Evolutionary conservation across 139 green algal genomes (phyloP).

Genomic region (Auxenochlorella pyrenoidosa): DNA sequence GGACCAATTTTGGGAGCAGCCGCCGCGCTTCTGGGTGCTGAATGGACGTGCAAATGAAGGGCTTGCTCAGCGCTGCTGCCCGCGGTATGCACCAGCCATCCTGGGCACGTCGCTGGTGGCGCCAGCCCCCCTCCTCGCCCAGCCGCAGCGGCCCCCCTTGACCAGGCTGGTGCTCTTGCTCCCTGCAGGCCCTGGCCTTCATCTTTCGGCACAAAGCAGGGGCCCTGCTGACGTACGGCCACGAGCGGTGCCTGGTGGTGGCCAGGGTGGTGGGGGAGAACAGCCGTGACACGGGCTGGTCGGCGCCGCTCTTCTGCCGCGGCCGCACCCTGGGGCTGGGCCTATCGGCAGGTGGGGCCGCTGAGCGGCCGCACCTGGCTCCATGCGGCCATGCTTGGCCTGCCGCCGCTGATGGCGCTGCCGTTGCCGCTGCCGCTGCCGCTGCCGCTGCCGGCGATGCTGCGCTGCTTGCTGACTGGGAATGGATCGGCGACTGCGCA

Average conservation of each 20-base stretch:
- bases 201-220: not conserved
- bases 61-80: not conserved
- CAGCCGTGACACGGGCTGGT: not conserved
- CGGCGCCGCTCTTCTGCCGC: not conserved
- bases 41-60: too few relatives aligned
- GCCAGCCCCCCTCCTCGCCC: too few relatives aligned
- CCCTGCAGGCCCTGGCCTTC: not conserved
- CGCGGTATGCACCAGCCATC: not conserved
- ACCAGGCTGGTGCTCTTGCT: too few relatives aligned
- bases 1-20: too few relatives aligned
- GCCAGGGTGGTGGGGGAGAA: not conserved
- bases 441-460: too few relatives aligned
- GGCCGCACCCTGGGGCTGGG: not conserved
- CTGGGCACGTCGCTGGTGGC: too few relatives aligned
- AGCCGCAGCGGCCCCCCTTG: too few relatives aligned
- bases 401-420: not conserved
- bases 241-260: not conserved
- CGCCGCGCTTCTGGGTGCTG: too few relatives aligned
- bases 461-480: too few relatives aligned
- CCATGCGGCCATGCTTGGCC: not conserved
- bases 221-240: not conserved
- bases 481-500: too few relatives aligned
- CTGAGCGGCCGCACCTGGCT: too few relatives aligned
- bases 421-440: not conserved
- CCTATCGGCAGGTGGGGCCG: not conserved